Evolutionary conservation across 176 grass and related monocot genomes (phyloP), one percentile per base, ranked within the genome.

Genomic region (Lolium perenne): DNA sequence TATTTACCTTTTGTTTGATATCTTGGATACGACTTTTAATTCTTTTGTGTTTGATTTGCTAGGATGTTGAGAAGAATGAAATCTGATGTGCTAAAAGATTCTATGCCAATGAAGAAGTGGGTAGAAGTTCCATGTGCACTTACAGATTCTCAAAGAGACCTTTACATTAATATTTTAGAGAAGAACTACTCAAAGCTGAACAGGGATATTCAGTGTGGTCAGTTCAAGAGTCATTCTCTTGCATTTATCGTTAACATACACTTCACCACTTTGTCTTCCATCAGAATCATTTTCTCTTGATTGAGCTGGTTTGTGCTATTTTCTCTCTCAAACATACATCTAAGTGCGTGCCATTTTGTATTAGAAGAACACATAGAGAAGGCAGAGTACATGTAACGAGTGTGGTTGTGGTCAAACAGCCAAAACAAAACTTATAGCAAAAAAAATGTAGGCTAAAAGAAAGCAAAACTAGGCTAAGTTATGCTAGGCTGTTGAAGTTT

Each of bases 21-120:
- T 12, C 43, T 80, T 66, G 41, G 58, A 65, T 65, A 4, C 29
- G 60, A 58, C 83, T 90, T 60, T 83, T 80, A 62, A 40, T 55
- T 91, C 18, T 77, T 74, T 46, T 54, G 10, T 86, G 23, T 91
- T 86, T 87, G 48, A 80, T 84, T 64, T 64, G 14, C 38, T 72
- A 94, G 90, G 79, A 94, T 94, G 92, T 78, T 94, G 80, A 92
- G 93, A 76, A 82, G 93, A 65, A 74, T 94, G 85, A 94, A 94
- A 67, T 90, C 78, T 69, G 74, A 83, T 80, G 93, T 92, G 71
- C 77, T 95, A 56, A 84, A 47, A 62, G 81, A 90, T 78, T 78
- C 85, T 85, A 84, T 95, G 79, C 93, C 93, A 50, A 86, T 74
- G 43, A 95, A 95, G 77, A 92, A 92, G 45, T 92, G 93, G 93